Evolutionary conservation across 208 protist genomes (phyloP), one percentile per base, ranked within the genome.

Genomic region (Wallacemonas sp.): DNA sequence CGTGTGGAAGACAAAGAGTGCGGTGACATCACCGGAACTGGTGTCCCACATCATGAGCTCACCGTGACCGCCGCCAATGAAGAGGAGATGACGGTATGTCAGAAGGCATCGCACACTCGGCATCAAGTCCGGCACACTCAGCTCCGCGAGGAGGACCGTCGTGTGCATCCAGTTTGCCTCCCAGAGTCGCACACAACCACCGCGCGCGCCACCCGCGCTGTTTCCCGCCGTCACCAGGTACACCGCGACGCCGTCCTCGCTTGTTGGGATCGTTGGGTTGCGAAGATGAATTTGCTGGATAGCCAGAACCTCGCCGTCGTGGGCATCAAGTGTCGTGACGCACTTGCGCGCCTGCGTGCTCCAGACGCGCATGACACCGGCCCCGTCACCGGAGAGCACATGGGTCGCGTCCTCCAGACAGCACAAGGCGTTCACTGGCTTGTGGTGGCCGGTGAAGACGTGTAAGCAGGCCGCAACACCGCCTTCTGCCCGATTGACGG

Each of bases 1-100:
- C 15, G 70, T 71, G 71, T 85, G 79, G 33, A 72, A 73, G 24
- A 73, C 48, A 17, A 81, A 68, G 12, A 66, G 34, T 0, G 58
- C 70, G 3, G 13, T 39, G 42, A 64, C 26, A 19, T 59, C 17
- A 2, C 24, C 48, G 33, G 62, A 53, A 3, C 17, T 24, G 29
- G 55, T 78, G 68, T 81, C 66, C 79, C 79, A 85, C 38, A 75
- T 2, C 21, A 68, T 42, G 26, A 85, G 37, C 52, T 77, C 71
- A n/a, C 71, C 75, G 1, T 69, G 64, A 22, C 38, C 48, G 8
- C 73, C 74, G 27, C 66, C 74, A 6, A 68, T 45, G 36, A 81
- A 85, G 6, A 85, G 34, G 57, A 72, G 53, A 24, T 69, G 39
- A 17, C 66, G 66, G 36, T 80, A 79, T 29, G 52, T 59, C 9